Evolutionary conservation across 2,329 filamentous ascomycete species (phyloP).

Genomic region (Ascocoryne sarcoides): DNA sequence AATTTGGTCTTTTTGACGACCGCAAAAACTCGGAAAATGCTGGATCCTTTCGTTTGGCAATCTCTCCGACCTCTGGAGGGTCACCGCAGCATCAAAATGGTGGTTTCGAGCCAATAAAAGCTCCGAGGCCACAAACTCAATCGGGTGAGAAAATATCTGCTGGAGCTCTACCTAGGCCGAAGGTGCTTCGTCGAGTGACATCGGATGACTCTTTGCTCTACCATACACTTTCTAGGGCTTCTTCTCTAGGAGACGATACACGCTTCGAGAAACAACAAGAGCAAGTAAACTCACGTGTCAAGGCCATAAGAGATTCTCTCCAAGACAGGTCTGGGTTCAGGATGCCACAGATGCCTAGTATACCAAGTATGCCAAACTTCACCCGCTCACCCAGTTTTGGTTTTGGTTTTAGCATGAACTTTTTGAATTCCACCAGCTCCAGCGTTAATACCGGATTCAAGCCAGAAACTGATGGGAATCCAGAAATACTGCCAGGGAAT

Average conservation of each 20-base stretch:
- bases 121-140: conserved; percentile 6
- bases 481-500: conserved; percentile 23
- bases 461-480: conserved; percentile 19
- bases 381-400: conserved; percentile 32
- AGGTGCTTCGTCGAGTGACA: conserved; percentile 47
- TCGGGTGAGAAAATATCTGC: conserved; percentile 1
- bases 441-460: conserved; percentile 17
- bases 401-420: conserved; percentile 32
- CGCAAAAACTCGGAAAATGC: conserved; percentile 3
- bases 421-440: conserved; percentile 19
- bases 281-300: conserved; percentile 80
- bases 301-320: conserved; percentile 82
- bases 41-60: conserved; percentile 1
- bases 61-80: conserved; percentile 7
- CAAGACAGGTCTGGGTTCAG: conserved; percentile 73
- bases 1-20: conserved; percentile 4
- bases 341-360: conserved; percentile 52
- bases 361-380: conserved; percentile 33
- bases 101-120: conserved; percentile 9
- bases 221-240: conserved; percentile 66
- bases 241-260: conserved; percentile 76
- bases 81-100: conserved; percentile 4
- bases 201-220: conserved; percentile 76
- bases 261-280: conserved; percentile 72
- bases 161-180: conserved; percentile 9